These are phyloP conservation scores for Aspergillus ibericus DNA, from an alignment of 2,329 filamentous ascomycete genomes.

Conservation along the genomic window DNA sequence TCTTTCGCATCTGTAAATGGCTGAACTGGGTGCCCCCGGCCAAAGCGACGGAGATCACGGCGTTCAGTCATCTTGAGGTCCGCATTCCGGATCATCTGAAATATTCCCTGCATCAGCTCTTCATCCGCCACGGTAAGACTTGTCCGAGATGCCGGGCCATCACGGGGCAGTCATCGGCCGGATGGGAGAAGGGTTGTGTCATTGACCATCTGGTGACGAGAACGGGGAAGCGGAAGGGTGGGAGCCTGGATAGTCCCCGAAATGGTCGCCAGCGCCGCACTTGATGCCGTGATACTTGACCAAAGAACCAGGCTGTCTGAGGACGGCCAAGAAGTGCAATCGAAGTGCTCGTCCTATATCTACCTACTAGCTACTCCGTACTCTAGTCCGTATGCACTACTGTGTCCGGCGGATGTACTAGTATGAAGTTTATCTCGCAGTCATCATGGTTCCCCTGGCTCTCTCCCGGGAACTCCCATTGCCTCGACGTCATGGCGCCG, in stretches of 20 bases:
- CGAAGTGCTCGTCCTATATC: too few relatives aligned
- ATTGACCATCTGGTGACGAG: conserved; percentile 64
- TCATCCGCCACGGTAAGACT: conserved; percentile 63
- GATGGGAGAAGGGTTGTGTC: conserved; percentile 64
- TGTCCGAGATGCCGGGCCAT: conserved; percentile 62
- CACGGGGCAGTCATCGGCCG: conserved; percentile 60
- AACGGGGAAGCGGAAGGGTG: conserved; percentile 51
- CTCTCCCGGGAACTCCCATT: too few relatives aligned
- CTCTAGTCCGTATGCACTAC: too few relatives aligned
- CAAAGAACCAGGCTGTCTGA: too few relatives aligned
- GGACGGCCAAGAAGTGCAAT: too few relatives aligned
- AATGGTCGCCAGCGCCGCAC: not conserved
- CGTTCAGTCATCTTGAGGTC: conserved; percentile 62
- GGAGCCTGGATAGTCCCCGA: not conserved
- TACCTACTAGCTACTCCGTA: too few relatives aligned
- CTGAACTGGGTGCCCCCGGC: conserved; percentile 60
- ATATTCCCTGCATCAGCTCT: conserved; percentile 62
- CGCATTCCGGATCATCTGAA: conserved; percentile 63
- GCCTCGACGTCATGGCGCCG: too few relatives aligned
- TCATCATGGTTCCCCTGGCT: too few relatives aligned
- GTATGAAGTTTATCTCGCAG: too few relatives aligned
- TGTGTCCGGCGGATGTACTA: too few relatives aligned
- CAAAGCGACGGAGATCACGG: conserved; percentile 47
- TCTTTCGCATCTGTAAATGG: conserved; percentile 63
- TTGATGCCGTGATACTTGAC: not conserved